phyloP scores from a whole-genome alignment of 106 monocot genomes.

The Triglochin maritima region DNA sequence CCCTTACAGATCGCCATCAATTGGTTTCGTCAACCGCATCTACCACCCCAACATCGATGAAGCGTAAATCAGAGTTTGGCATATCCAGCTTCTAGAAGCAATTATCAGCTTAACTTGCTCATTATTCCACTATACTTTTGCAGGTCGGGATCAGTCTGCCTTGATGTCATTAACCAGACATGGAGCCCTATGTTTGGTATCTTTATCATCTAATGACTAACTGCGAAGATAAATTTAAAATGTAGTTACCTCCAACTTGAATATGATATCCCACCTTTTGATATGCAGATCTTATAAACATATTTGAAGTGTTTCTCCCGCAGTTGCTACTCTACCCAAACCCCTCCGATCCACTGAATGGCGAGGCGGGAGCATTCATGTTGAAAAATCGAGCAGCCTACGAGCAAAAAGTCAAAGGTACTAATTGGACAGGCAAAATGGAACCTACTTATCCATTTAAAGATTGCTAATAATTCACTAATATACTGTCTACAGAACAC shows the following conservation, averaged over 20 bases:
- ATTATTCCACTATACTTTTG: constrained; percentile 1
- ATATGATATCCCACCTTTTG: background rate
- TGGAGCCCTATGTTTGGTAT: constrained; percentile 87
- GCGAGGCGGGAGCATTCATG: constrained; percentile 72
- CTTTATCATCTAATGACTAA: constrained; percentile 5
- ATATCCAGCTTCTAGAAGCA: background rate
- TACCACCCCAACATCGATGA: constrained; percentile 86
- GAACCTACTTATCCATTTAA: background rate
- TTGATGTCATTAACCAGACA: constrained; percentile 88
- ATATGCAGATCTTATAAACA: constrained; percentile 66
- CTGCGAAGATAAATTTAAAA: background rate
- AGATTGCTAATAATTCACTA: background rate
- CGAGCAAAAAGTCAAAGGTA: constrained; percentile 78
- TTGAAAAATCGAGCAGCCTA: constrained; percentile 51
- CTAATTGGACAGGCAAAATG: background rate
- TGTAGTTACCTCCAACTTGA: background rate
- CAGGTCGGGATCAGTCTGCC: constrained; percentile 82
- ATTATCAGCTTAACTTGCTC: background rate
- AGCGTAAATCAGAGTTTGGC: constrained; percentile 25
- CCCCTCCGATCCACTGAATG: constrained; percentile 78
- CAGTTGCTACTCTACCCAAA: constrained; percentile 76
- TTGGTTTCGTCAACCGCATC: constrained; percentile 67
- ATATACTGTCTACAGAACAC: background rate
- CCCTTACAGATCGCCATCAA: constrained; percentile 77
- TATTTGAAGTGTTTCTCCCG: constrained; percentile 73